Evolutionary conservation across 768 basidiomycete genomes (phyloP).

Genomic region (Boletus sp.): DNA sequence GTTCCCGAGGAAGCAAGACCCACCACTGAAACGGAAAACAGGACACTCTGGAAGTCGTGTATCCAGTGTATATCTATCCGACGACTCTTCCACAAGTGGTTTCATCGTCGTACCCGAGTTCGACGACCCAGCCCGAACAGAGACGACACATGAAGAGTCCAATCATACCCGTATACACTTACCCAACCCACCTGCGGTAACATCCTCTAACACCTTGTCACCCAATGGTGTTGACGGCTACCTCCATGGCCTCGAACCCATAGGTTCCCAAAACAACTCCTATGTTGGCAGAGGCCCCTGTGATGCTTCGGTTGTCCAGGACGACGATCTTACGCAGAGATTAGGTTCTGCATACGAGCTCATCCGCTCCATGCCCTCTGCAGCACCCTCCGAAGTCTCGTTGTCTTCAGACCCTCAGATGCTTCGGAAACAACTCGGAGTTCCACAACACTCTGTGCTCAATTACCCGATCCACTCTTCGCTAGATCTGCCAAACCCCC

Average conservation of each 20-base stretch:
- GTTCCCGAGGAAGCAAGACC: constrained; percentile 6
- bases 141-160: neutral
- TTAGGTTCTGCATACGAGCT: constrained; percentile 21
- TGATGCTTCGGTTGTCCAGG: neutral
- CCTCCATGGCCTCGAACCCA: neutral
- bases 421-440: constrained; percentile 28
- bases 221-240: neutral
- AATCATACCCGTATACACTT: neutral
- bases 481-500: constrained; percentile 25
- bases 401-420: constrained; percentile 26
- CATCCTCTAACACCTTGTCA: neutral
- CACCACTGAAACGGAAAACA: neutral
- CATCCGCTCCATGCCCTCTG: constrained; percentile 22
- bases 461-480: constrained; percentile 17
- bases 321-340: constrained; percentile 22
- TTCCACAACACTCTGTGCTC: constrained; percentile 30
- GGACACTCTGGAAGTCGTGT: constrained; percentile 10
- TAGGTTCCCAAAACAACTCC: neutral
- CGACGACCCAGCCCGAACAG: constrained; percentile 8
- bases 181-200: neutral
- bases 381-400: constrained; percentile 3
- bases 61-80: constrained; percentile 23
- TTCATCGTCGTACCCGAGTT: constrained; percentile 27
- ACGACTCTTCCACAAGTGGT: constrained; percentile 10
- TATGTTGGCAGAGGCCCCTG: neutral